Conservation (phyloP, 257 asterid genomes). For the Linderniella brevidens region DNA sequence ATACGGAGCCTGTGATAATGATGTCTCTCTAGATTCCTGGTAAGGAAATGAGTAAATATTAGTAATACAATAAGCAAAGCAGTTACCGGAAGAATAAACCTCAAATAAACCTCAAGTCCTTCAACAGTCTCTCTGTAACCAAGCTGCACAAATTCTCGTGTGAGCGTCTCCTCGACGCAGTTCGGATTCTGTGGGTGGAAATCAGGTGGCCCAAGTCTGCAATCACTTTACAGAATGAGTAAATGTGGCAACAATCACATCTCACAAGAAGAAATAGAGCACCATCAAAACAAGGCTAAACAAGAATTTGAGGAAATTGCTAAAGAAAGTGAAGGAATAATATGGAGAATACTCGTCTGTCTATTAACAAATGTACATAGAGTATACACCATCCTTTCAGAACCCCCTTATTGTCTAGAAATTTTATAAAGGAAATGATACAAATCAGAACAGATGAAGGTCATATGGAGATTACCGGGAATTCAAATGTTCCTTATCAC, state of each 20-base stretch:
- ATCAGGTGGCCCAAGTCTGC: constrained; percentile 96
- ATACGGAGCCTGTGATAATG: constrained; percentile 55
- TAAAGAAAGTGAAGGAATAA: too few species aligned
- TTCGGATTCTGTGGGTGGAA: constrained; percentile 69
- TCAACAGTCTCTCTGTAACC: constrained; percentile 89
- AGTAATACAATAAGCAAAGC: background rate
- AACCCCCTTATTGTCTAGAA: background rate
- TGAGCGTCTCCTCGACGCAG: constrained; percentile 92
- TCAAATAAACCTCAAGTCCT: constrained; percentile 70
- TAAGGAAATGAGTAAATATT: constrained; percentile 7
- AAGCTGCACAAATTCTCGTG: constrained; percentile 58
- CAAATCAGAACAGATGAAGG: constrained; percentile 5
- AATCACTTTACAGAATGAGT: constrained; percentile 11
- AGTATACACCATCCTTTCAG: too few species aligned
- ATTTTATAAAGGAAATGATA: background rate
- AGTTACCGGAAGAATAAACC: background rate
- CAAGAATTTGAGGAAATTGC: too few species aligned
- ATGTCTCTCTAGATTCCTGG: constrained; percentile 77
- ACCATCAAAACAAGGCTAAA: too few species aligned
- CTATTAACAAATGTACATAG: too few species aligned
- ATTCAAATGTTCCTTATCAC: constrained; percentile 53
- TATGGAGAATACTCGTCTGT: too few species aligned
- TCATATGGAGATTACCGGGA: constrained; percentile 18
- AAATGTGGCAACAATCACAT: constrained; percentile 5
- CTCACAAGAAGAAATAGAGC: constrained; percentile 8